Base-by-base conservation (phyloP, 1,284 basidiomycete species). In the Amylostereum chailletii region DNA sequence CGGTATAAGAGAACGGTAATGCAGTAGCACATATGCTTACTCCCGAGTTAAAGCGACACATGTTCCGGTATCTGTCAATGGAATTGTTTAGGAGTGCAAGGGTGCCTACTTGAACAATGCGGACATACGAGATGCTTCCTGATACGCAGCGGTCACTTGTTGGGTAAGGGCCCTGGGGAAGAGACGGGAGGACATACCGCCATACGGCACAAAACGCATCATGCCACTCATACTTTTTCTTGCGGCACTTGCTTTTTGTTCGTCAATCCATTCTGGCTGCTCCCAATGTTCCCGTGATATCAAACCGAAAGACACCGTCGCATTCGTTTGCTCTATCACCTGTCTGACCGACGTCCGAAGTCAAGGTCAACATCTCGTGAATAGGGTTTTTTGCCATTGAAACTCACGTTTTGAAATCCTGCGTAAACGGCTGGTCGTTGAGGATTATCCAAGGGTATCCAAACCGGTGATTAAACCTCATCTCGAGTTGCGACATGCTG, bases 21-120 rank as follows among this genome's bases (percentile, higher is more conserved):
- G 26, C 40, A 10, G 8, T 34, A 26, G 46, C 32, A 53, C 6
- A 32, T 30, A 4, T 45, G 50, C 85, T 62, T 65, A 86, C 87
- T 33, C 89, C 89, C 27, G 86, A 86, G 61, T 91, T 87, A 68
- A 87, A 94, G 42, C 90, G 77, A 63, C 88, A 92, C 87, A 90
- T 81, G 53, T 84, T 83, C 30, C 81, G 72, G 57, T 84, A 84
- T n/a, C 75, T 78, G 57, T 60, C 6, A 54, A 55, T 11, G 52
- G 41, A 44, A 19, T 52, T 48, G 34, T 45, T 46, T 37, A 41
- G 42, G 49, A 42, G 50, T 26, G 44, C 34, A 31, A 32, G 27
- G 41, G 8, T 42, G 27, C 19, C 5, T 26, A 9, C 2, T 30
- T 27, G 34, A 56, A 53, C 6, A 30, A 6, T 6, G 30, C 30